Conservation (phyloP, 176 grass and related monocot genomes). For the Ensete ventricosum region DNA sequence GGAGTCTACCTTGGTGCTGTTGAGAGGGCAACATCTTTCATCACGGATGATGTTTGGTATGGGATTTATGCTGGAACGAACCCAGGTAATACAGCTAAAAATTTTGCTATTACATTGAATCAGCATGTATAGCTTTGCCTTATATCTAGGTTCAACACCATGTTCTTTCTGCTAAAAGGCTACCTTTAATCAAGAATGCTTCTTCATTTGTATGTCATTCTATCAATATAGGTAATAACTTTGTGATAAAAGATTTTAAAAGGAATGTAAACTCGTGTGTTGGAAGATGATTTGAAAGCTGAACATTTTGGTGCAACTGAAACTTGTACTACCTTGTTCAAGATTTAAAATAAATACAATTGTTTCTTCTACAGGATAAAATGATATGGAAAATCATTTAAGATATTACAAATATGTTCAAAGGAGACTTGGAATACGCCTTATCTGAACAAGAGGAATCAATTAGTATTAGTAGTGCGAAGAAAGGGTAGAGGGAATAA, state of each 20-base stretch:
- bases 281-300: neutral
- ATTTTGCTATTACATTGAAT: no score
- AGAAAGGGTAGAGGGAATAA: no score
- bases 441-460: no score
- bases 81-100: slow-evolving; percentile 59
- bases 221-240: neutral
- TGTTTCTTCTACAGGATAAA: no score
- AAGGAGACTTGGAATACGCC: no score
- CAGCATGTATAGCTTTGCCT: no score
- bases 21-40: slow-evolving; percentile 43
- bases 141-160: neutral
- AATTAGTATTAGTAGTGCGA: no score
- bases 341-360: no score
- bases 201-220: neutral
- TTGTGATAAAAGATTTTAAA: neutral
- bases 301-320: neutral
- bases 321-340: no score
- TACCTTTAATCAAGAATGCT: neutral
- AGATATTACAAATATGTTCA: no score
- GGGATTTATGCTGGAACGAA: slow-evolving; percentile 98
- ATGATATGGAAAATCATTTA: no score
- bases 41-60: slow-evolving; percentile 99
- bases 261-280: neutral
- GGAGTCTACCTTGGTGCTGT: no score
- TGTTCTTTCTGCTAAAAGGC: neutral